These are phyloP conservation scores for Coemansia sp. DNA, from an alignment of 192 early-diverging fungal species.

Conservation along the genomic window DNA sequence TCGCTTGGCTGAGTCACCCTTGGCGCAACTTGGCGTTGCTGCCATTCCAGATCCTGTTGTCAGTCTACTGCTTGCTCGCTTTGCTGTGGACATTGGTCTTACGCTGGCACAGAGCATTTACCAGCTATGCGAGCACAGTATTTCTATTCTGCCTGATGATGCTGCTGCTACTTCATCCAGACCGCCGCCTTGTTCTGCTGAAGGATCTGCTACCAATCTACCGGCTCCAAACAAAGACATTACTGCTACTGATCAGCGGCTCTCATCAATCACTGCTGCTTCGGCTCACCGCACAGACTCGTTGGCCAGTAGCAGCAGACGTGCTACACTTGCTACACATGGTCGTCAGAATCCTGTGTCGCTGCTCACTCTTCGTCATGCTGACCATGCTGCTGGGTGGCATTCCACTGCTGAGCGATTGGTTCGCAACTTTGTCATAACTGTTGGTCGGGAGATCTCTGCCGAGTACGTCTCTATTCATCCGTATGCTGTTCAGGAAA, in stretches of 20 bases:
- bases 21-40: conserved; percentile 35
- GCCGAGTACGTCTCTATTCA: conserved; percentile 31
- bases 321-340: conserved; percentile 10
- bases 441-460: conserved; percentile 47
- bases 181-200: conserved; percentile 14
- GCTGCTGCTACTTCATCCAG: background rate
- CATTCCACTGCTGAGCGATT: conserved; percentile 35
- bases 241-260: conserved; percentile 5
- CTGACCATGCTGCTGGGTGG: conserved; percentile 36
- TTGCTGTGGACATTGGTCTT: conserved; percentile 52
- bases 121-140: conserved; percentile 54
- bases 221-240: background rate
- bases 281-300: conserved; percentile 36
- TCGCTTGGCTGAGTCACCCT: conserved; percentile 2
- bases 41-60: conserved; percentile 38
- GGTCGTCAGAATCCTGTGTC: background rate
- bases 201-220: conserved; percentile 24
- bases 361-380: conserved; percentile 13
- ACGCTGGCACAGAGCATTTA: conserved; percentile 51
- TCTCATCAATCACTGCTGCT: conserved; percentile 29
- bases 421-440: conserved; percentile 49
- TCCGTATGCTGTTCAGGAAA: conserved; percentile 9
- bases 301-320: conserved; percentile 32
- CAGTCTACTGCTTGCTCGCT: conserved; percentile 41
- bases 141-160: conserved; percentile 32